A percentile compares a stretch with the other conserved stretches of the same genome.
Evolutionary conservation across 495 filamentous ascomycete species (phyloP).

Genomic region (Pyronema domesticum): DNA sequence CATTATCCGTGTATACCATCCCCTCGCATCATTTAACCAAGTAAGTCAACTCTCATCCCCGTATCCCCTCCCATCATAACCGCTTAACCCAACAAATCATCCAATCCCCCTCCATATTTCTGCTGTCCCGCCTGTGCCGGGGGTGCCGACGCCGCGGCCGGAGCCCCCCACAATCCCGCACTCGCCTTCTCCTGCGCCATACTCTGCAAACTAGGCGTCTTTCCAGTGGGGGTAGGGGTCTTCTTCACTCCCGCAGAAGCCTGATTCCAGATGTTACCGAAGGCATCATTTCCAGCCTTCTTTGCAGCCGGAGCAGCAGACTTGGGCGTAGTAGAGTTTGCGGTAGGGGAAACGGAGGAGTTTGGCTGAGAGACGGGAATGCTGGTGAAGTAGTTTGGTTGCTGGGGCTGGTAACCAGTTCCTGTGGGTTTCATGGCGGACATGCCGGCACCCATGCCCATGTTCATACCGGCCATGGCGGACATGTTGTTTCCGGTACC

Average conservation of each 20-base stretch:
- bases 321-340: constrained; percentile 20
- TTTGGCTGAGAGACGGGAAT: constrained; percentile 29
- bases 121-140: constrained; percentile 23
- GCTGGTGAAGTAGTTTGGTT: constrained; percentile 91
- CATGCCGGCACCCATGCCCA: constrained; percentile 5
- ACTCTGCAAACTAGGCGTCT: constrained; percentile 64
- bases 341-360: constrained; percentile 44
- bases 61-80: too few relatives aligned
- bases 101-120: constrained; percentile 32
- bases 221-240: constrained; percentile 39
- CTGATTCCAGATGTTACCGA: constrained; percentile 67
- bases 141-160: constrained; percentile 30
- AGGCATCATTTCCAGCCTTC: constrained; percentile 59
- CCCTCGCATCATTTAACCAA: too few relatives aligned
- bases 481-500: constrained; percentile 28
- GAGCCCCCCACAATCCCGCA: constrained; percentile 79
- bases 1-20: too few relatives aligned
- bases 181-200: constrained; percentile 92
- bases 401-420: constrained; percentile 55
- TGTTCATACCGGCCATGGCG: constrained; percentile 1
- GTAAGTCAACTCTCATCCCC: too few relatives aligned
- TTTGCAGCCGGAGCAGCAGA: constrained; percentile 29
- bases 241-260: constrained; percentile 70
- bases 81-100: constrained; percentile 41
- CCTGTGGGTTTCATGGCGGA: constrained; percentile 27